Conservation (phyloP, 192 early-diverging fungal genomes). For the Obelidium mucronatum region DNA sequence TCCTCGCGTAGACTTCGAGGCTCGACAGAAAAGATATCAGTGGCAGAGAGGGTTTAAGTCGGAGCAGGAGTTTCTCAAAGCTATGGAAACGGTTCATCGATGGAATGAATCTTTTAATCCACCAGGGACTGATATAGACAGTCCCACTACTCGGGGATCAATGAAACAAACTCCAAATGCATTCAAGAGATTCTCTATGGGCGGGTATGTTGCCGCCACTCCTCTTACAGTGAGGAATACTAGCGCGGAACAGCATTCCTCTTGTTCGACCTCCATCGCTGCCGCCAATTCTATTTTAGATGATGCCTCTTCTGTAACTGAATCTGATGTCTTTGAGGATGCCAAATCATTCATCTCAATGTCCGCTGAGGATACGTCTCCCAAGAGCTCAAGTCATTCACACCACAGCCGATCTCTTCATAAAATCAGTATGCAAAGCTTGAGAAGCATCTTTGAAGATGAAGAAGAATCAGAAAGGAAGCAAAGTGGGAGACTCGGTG, state of each 20-base stretch:
- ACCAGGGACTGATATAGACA: not conserved
- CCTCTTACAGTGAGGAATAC: not conserved
- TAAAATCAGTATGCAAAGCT: slow-evolving; percentile 5
- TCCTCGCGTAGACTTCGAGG: not conserved
- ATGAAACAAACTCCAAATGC: not conserved
- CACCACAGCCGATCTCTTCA: not conserved
- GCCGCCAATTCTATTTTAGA: not conserved
- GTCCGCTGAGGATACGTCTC: not conserved
- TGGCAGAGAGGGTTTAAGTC: slow-evolving; percentile 23
- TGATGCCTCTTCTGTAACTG: not conserved
- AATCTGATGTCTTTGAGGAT: slow-evolving; percentile 25
- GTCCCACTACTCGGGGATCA: not conserved
- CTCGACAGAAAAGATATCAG: not conserved
- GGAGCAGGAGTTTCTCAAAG: slow-evolving; percentile 19
- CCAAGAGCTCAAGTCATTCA: not conserved
- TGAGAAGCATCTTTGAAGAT: not conserved
- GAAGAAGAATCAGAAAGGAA: not conserved
- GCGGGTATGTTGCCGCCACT: not conserved
- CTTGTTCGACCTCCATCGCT: not conserved
- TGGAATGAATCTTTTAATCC: not conserved
- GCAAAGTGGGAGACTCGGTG: not conserved
- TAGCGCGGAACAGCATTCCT: not conserved
- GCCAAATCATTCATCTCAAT: slow-evolving; percentile 27
- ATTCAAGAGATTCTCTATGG: not conserved
- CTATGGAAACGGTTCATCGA: slow-evolving; percentile 3